These are phyloP conservation scores for Symbiodinium pilosum DNA, from an alignment of 73 alveolate genomes.

Conservation along the genomic window DNA sequence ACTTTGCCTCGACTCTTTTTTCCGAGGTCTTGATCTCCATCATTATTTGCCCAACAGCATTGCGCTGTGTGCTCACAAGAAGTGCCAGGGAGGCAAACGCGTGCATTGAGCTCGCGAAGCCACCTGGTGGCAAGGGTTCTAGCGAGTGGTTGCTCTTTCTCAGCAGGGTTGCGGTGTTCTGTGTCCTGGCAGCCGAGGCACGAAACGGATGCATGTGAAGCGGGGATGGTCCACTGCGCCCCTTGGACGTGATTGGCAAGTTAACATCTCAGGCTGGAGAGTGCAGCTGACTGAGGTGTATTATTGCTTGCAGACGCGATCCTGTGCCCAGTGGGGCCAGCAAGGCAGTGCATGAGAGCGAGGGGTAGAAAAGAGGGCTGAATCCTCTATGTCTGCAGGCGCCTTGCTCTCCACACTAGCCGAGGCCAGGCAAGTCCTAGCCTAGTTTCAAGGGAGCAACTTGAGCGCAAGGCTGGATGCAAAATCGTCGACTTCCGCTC, in stretches of 20 bases:
- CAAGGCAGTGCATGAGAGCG: slow-evolving; percentile 32
- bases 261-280: too few relatives aligned
- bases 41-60: slow-evolving; percentile 67
- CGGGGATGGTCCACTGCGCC: slow-evolving; percentile 25
- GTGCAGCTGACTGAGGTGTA: slow-evolving; percentile 71
- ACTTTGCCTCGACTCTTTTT: too few relatives aligned
- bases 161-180: not conserved
- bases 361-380: not conserved
- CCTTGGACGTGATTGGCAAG: not conserved
- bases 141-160: not conserved
- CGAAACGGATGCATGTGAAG: slow-evolving; percentile 52
- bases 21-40: slow-evolving; percentile 69
- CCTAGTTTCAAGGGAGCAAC: too few relatives aligned
- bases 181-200: slow-evolving; percentile 4
- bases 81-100: slow-evolving; percentile 48
- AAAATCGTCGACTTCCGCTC: slow-evolving; percentile 82
- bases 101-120: slow-evolving; percentile 66
- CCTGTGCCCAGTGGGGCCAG: slow-evolving; percentile 92
- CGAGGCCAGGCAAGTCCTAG: not conserved
- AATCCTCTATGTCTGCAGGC: not conserved
- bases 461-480: slow-evolving; percentile 82
- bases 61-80: slow-evolving; percentile 81
- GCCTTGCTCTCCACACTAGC: not conserved
- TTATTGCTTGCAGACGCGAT: slow-evolving; percentile 74
- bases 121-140: not conserved